Base-by-base conservation (phyloP, 805 yeast genomes). In the Tanozyma kutaoensis region DNA sequence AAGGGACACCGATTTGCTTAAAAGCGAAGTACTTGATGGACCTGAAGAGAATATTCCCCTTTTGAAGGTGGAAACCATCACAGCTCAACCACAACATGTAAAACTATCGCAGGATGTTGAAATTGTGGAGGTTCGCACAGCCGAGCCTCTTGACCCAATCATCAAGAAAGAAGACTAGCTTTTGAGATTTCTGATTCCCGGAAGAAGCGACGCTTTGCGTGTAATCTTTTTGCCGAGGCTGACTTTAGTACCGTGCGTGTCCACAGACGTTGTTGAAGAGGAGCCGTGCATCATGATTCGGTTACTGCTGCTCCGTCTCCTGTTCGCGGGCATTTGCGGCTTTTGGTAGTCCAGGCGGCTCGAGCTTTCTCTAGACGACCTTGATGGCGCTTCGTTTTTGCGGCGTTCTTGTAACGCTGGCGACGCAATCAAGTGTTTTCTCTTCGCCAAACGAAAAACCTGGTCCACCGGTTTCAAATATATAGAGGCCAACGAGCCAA, bases 381-480 rank as follows among this genome's bases (percentile, higher is more conserved):
- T n/a, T n/a, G n/a, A n/a, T n/a, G n/a, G n/a, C n/a, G n/a, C n/a
- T n/a, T n/a, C n/a, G n/a, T n/a, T n/a, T n/a, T n/a, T n/a, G n/a
- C n/a, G n/a, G n/a, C n/a, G n/a, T n/a, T n/a, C n/a, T n/a, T n/a
- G n/a, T n/a, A 15, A 15, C 7, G 62, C 59, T 3, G 65, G 62
- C 14, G 79, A 72, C 6, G 45, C 37, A 0, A 69, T 58, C 21
- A 81, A 49, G 13, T 38, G 36, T 34, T 60, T 74, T 2, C 64
- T 50, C 34, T 67, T 75, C 2, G 79, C 62, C 19, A 67, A 47
- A 23, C 93, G 58, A 58, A 85, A 85, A 2, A 85, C 84, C 39
- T 70, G 79, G n/a, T 67, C 66, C 7, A 81, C 76, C 0, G 95
- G 93, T 38, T 84, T 79, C 40, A 86, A 55, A 43, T 85, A 88